Evolutionary conservation across 176 grass and related monocot genomes (phyloP).

Genomic region (Avena eriantha): DNA sequence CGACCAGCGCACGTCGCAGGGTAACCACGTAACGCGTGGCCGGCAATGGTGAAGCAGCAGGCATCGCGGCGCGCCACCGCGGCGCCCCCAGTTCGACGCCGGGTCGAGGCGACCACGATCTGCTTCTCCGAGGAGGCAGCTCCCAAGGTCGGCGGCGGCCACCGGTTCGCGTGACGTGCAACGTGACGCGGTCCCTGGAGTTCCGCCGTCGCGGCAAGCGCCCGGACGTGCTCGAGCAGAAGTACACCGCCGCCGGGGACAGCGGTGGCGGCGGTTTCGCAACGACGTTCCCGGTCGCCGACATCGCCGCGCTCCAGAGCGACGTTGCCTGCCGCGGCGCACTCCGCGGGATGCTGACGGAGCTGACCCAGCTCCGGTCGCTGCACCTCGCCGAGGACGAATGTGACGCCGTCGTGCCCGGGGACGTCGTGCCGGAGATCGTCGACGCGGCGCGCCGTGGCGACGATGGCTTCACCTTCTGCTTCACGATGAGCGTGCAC

Average conservation of each 20-base stretch:
- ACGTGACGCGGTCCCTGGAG: background rate
- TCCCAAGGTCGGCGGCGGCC: background rate
- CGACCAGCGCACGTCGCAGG: no score
- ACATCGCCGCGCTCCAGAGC: background rate
- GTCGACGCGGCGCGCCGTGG: background rate
- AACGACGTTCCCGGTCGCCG: background rate
- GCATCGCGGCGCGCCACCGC: background rate
- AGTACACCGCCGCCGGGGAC: rapidly evolving
- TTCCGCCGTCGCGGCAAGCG: no score
- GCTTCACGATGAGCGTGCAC: background rate
- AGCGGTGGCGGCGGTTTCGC: background rate
- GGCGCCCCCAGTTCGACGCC: background rate
- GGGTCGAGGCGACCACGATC: background rate
- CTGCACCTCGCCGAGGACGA: background rate
- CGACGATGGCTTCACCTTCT: background rate
- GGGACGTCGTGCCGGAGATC: background rate
- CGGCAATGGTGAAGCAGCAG: background rate
- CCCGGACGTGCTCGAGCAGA: background rate
- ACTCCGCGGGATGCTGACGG: background rate
- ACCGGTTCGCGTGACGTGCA: background rate
- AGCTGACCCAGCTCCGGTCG: background rate
- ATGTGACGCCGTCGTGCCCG: background rate
- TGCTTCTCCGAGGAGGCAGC: background rate
- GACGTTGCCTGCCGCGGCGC: background rate
- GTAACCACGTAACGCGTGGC: background rate